phyloP scores from a whole-genome alignment of 2,329 filamentous ascomycete species.

The Trichothecium sympodiale region DNA sequence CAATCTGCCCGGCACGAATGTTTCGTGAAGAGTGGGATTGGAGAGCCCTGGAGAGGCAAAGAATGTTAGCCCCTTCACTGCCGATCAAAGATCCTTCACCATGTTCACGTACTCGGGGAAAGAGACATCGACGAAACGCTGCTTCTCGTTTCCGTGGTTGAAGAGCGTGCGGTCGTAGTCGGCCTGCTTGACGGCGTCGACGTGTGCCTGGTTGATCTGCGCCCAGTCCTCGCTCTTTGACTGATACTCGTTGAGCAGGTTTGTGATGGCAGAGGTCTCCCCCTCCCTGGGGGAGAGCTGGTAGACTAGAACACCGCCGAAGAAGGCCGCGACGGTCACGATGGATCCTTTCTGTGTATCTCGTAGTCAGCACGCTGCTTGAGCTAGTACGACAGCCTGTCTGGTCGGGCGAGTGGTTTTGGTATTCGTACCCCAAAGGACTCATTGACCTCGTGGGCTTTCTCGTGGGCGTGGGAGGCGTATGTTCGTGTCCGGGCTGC shows the following conservation, averaged over 20 bases:
- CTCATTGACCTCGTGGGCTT: conserved; percentile 38
- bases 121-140: conserved; percentile 38
- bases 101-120: conserved; percentile 44
- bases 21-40: conserved; percentile 39
- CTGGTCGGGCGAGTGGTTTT: conserved; percentile 10
- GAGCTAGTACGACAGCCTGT: conserved; percentile 1
- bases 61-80: neutral
- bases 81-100: neutral
- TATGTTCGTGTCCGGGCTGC: conserved; percentile 31
- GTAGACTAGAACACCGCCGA: conserved; percentile 34
- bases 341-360: conserved; percentile 34
- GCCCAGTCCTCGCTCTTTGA: conserved; percentile 39
- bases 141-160: conserved; percentile 29
- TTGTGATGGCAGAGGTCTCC: conserved; percentile 33
- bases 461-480: conserved; percentile 41
- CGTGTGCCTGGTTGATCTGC: conserved; percentile 40
- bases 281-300: conserved; percentile 38
- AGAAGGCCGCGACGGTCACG: conserved; percentile 31
- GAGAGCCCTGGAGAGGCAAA: conserved; percentile 29
- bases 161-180: conserved; percentile 47
- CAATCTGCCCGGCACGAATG: conserved; percentile 42
- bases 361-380: conserved; percentile 7
- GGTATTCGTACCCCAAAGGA: conserved; percentile 41
- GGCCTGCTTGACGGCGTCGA: conserved; percentile 41
- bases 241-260: conserved; percentile 34